Evolutionary conservation across 805 yeast genomes (phyloP).

Genomic region (Metschnikowia lachancei): DNA sequence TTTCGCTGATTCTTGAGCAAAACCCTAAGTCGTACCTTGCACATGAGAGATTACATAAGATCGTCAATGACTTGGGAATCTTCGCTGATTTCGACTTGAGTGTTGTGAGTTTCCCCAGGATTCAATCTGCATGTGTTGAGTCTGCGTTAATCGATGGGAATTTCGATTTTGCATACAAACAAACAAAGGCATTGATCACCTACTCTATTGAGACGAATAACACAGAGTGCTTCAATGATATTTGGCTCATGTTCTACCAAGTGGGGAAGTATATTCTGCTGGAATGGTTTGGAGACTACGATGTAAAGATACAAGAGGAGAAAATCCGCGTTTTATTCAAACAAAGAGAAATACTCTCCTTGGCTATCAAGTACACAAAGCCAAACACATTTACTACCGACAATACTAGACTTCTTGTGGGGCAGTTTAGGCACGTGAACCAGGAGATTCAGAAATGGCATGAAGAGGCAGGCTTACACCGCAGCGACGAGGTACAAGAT

Average conservation of each 20-base stretch:
- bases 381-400: conserved; percentile 46
- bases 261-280: conserved; percentile 51
- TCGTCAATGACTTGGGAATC: conserved; percentile 40
- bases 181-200: conserved; percentile 39
- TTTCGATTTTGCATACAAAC: conserved; percentile 54
- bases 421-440: conserved; percentile 61
- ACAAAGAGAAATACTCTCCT: conserved; percentile 56
- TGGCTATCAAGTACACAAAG: conserved; percentile 41
- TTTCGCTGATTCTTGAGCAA: conserved; percentile 48
- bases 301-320: conserved; percentile 14
- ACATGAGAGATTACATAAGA: conserved; percentile 37
- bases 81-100: conserved; percentile 32
- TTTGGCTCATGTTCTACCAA: conserved; percentile 76
- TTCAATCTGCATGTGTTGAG: conserved; percentile 58
- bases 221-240: conserved; percentile 24
- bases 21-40: conserved; percentile 52
- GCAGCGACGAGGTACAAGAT: conserved; percentile 13
- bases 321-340: conserved; percentile 31
- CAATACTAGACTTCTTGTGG: conserved; percentile 53
- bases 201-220: conserved; percentile 15
- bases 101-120: conserved; percentile 27
- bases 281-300: conserved; percentile 23
- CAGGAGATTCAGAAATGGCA: conserved; percentile 28
- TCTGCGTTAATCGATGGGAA: conserved; percentile 62
- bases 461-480: conserved; percentile 14